These are phyloP conservation scores for Didymella arachidicola DNA, from an alignment of 2,329 filamentous ascomycete species.

Conservation along the genomic window DNA sequence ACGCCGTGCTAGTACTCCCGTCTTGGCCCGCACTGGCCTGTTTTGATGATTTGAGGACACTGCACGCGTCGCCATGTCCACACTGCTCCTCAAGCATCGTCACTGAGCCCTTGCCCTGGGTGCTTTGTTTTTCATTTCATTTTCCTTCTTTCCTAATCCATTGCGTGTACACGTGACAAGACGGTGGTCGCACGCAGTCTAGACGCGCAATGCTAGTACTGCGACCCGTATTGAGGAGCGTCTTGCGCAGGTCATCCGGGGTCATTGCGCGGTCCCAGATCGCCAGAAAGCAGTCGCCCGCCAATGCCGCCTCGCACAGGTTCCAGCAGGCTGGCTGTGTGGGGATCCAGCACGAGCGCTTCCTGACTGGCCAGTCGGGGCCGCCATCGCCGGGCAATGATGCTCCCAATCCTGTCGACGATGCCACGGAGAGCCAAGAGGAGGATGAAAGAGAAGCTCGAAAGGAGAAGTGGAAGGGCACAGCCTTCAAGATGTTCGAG, in stretches of 20 bases:
- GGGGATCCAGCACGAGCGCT: constrained; percentile 26
- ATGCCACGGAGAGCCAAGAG: constrained; percentile 40
- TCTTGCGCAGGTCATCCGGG: too few relatives aligned
- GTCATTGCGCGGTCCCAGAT: constrained; percentile 13
- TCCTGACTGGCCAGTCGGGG: constrained; percentile 46
- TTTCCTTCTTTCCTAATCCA: constrained; percentile 24
- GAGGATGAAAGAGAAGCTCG: constrained; percentile 32
- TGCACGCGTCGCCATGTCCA: constrained; percentile 18
- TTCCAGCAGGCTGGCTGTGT: constrained; percentile 39
- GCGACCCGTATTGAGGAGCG: constrained; percentile 27
- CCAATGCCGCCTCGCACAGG: constrained; percentile 15
- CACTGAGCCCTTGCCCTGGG: constrained; percentile 15
- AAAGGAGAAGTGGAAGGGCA: constrained; percentile 47
- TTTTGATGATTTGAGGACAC: constrained; percentile 5
- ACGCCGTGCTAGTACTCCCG: too few relatives aligned
- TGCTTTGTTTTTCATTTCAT: constrained; percentile 27
- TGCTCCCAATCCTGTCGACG: constrained; percentile 49
- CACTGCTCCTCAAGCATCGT: constrained; percentile 16
- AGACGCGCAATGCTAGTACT: constrained; percentile 43
- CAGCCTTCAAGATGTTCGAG: constrained; percentile 62
- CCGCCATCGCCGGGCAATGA: constrained; percentile 49
- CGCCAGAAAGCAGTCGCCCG: constrained; percentile 8
- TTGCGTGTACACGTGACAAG: constrained; percentile 8
- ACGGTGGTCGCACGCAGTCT: too few relatives aligned
- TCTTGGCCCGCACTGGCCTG: constrained; percentile 20